Evolutionary conservation across 2,329 filamentous ascomycete species (phyloP), one percentile per base, ranked within the genome.

Genomic region (Dendryphion nanum): DNA sequence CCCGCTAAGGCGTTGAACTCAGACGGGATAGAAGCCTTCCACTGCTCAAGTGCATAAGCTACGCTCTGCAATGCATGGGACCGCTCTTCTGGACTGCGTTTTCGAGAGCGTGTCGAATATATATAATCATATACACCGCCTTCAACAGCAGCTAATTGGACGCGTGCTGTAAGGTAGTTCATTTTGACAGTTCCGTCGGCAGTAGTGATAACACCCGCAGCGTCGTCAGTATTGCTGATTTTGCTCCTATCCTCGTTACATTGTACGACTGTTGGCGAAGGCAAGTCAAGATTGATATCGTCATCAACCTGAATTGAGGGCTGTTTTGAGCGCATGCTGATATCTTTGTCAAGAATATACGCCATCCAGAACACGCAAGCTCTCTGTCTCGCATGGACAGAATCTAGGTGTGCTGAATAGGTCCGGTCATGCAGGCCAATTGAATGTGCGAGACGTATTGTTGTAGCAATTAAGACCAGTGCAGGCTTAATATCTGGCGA

Each of bases 301-400:
- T 41, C 42, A 35, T 56, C 50, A 33, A 43, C 19, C 35, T 54
- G 50, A 31, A 56, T 42, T 16, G 52, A 47, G 7, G 52, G 48
- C 34, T 54, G 52, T 44, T 49, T 47, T 16, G 43, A 45, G 34
- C 48, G 48, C 48, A 56, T 48, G 39, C 52, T 54, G 34, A 56
- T 40, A 38, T 56, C 52, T 44, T 47, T 53, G 38, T 54, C 52
- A 35, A 62, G 51, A 30, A 60, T 45, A 42, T 62, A 62, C 16
- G 50, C 55, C 32, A 61, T 36, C 57, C 58, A 62, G 39, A 62
- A 59, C 35, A 61, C 57, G 33, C 43, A 36, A 28, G 38, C 47
- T 7, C 53, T 53, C 44, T 61, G 48, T 38, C 45, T 42, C 13
- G 38, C 44, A 35, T 42, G 18, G 21, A 35, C 12, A 38, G 47